phyloP scores from a whole-genome alignment of 2,329 filamentous ascomycete species.

The Exophiala bonariae region DNA sequence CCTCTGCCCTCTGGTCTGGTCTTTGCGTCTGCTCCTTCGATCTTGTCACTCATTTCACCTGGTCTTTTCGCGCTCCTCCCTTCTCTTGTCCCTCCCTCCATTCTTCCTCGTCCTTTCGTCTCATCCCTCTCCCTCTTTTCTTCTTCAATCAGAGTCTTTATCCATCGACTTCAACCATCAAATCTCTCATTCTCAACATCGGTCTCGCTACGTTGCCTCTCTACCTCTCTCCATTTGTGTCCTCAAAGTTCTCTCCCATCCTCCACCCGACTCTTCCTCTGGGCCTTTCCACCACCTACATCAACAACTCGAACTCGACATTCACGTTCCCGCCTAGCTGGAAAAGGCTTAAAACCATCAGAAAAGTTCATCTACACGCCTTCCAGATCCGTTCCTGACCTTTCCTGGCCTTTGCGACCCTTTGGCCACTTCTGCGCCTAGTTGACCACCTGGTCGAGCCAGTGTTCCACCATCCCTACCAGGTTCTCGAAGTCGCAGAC shows the following conservation, averaged over 20 bases:
- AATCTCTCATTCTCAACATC: background rate
- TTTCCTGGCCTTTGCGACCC: constrained; percentile 14
- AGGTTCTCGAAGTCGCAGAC: constrained; percentile 1
- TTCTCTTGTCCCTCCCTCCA: constrained; percentile 20
- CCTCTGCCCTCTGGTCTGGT: background rate
- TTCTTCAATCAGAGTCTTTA: constrained; percentile 5
- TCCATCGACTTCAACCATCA: background rate
- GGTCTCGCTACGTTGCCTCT: background rate
- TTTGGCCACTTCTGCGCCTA: constrained; percentile 14
- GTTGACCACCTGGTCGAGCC: constrained; percentile 11
- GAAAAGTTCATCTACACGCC: background rate
- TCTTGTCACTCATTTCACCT: too few relatives aligned
- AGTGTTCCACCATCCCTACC: constrained; percentile 3
- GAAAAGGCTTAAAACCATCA: background rate
- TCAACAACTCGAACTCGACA: constrained; percentile 2
- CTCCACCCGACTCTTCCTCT: too few relatives aligned
- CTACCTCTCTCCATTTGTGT: too few relatives aligned
- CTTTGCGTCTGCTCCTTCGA: background rate
- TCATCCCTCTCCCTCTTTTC: constrained; percentile 7
- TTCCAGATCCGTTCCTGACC: background rate
- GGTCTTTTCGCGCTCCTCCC: constrained; percentile 8
- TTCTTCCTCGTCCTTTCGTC: constrained; percentile 6
- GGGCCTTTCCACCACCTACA: too few relatives aligned
- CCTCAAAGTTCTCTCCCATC: too few relatives aligned
- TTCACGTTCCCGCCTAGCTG: background rate